Evolutionary conservation across 2,329 filamentous ascomycete species (phyloP).

Genomic region (Sporothrix euskadiensis): DNA sequence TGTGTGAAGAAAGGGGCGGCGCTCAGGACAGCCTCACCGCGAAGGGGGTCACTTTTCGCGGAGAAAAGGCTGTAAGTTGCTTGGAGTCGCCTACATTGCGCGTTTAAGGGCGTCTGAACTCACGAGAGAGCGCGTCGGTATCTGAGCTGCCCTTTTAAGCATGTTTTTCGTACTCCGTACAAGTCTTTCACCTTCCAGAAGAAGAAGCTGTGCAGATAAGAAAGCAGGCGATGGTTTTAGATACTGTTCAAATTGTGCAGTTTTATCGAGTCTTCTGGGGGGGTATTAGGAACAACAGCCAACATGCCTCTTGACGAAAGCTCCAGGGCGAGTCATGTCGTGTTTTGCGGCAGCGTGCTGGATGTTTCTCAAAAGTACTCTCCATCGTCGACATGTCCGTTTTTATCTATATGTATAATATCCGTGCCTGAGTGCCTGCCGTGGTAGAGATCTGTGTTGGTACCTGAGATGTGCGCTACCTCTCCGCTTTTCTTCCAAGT

Average conservation of each 20-base stretch:
- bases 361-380: neutral
- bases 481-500: constrained; percentile 22
- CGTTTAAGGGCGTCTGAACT: neutral
- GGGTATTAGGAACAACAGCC: neutral
- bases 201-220: neutral
- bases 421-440: neutral
- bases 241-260: neutral
- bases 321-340: neutral
- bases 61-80: neutral
- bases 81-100: neutral
- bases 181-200: neutral
- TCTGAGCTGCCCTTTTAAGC: neutral
- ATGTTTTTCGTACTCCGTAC: neutral
- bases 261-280: neutral
- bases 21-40: neutral
- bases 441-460: neutral
- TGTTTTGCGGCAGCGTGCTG: neutral
- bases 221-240: neutral
- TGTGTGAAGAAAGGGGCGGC: neutral
- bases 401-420: neutral
- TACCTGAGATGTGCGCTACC: neutral
- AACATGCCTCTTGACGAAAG: neutral
- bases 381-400: neutral
- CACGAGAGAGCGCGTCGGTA: neutral
- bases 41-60: constrained; percentile 2